Percentiles rank a stretch among this genome's conserved stretches.
Conservation (phyloP, 108 stramenopile species). For the Fragilariopsis cylindrus region DNA sequence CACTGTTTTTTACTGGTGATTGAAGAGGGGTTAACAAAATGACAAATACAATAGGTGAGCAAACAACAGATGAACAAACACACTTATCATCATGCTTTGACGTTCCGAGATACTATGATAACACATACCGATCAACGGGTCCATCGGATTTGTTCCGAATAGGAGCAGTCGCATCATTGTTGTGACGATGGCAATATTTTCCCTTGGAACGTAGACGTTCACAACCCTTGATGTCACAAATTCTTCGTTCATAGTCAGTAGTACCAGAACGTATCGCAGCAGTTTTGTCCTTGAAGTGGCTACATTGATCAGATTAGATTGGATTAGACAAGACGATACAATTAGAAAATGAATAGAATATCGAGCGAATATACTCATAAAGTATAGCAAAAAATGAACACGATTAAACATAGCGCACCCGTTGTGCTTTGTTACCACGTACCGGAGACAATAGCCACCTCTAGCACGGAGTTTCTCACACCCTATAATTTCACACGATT, state of each 20-base stretch:
- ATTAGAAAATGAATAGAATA: too few relatives aligned
- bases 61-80: too few relatives aligned
- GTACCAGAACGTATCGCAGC: conserved; percentile 3
- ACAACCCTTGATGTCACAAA: background rate
- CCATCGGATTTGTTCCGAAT: background rate
- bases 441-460: background rate
- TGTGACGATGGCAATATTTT: conserved; percentile 1
- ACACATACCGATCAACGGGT: background rate
- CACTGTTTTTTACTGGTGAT: background rate
- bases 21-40: too few relatives aligned
- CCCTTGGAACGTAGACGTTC: background rate
- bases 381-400: too few relatives aligned
- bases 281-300: conserved; percentile 1
- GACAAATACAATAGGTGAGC: too few relatives aligned
- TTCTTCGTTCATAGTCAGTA: background rate
- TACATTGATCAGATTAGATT: too few relatives aligned
- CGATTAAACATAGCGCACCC: too few relatives aligned
- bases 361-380: too few relatives aligned
- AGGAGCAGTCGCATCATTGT: background rate
- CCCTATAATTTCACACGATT: background rate
- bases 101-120: too few relatives aligned
- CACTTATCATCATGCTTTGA: too few relatives aligned
- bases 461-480: conserved; percentile 7
- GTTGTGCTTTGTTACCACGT: too few relatives aligned
- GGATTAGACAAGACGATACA: too few relatives aligned